A percentile compares a stretch with the other conserved stretches of the same genome.
phyloP scores from a whole-genome alignment of 306 rosid species.

The Rubus idaeus region DNA sequence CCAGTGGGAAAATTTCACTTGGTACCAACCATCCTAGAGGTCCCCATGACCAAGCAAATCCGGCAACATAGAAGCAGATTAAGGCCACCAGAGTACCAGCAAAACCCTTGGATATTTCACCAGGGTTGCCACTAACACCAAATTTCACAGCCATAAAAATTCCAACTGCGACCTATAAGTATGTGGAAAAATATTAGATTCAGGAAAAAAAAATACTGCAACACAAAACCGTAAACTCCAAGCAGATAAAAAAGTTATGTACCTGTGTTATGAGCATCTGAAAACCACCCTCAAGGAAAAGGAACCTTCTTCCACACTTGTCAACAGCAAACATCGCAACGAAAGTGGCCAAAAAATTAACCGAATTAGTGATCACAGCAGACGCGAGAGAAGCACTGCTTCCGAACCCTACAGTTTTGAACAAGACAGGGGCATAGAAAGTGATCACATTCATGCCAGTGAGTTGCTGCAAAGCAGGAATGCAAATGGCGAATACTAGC shows the following conservation, averaged over 20 bases:
- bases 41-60: constrained; percentile 88
- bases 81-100: constrained; percentile 41
- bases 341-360: constrained; percentile 47
- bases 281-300: constrained; percentile 70
- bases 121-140: constrained; percentile 62
- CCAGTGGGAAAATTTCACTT: constrained; percentile 69
- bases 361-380: constrained; percentile 54
- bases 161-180: constrained; percentile 49
- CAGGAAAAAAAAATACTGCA: background rate
- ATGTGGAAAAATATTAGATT: background rate
- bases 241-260: background rate
- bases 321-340: constrained; percentile 53
- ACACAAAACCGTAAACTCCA: too few species aligned
- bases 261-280: constrained; percentile 77
- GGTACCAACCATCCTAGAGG: constrained; percentile 86
- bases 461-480: constrained; percentile 80
- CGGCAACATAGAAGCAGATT: constrained; percentile 58
- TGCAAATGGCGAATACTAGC: constrained; percentile 53
- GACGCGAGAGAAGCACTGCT: constrained; percentile 61
- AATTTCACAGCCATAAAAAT: constrained; percentile 53
- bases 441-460: constrained; percentile 80
- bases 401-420: constrained; percentile 77
- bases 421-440: constrained; percentile 76
- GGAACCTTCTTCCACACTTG: constrained; percentile 62
- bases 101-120: constrained; percentile 44